Conservation (phyloP, 495 filamentous ascomycete genomes). For the Tuber magnatum region DNA sequence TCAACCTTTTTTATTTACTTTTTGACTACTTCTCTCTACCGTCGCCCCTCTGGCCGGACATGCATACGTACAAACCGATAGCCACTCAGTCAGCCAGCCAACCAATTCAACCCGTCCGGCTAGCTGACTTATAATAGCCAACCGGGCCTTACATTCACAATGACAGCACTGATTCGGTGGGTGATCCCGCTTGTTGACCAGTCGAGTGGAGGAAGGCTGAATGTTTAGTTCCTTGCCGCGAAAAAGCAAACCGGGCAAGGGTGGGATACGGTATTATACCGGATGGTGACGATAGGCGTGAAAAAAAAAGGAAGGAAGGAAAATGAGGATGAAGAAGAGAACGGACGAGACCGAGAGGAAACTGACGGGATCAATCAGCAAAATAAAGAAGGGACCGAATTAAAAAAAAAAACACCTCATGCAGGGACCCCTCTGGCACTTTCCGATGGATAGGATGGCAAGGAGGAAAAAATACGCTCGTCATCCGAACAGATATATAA, state of each 20-base stretch:
- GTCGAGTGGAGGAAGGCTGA: neutral
- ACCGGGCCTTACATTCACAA: neutral
- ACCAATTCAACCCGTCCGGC: neutral
- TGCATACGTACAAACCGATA: neutral
- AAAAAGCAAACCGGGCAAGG: constrained; percentile 21
- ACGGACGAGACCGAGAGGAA: neutral
- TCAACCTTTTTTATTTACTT: neutral
- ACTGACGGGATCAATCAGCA: constrained; percentile 1
- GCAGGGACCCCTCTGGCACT: neutral
- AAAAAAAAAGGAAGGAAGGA: constrained; percentile 6
- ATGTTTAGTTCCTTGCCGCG: constrained; percentile 8
- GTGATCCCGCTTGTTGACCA: neutral
- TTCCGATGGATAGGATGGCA: neutral
- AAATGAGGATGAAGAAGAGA: constrained; percentile 15
- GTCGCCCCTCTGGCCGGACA: neutral
- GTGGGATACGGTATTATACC: neutral
- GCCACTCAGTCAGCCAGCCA: neutral
- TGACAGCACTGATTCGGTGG: neutral
- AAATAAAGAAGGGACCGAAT: constrained; percentile 6
- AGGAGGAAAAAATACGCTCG: constrained; percentile 11
- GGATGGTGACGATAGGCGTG: neutral
- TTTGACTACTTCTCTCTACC: neutral
- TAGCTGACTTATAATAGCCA: neutral
- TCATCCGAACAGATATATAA: constrained; percentile 8
- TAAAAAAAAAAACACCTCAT: neutral